These are phyloP conservation scores for Niebla homalea DNA, from an alignment of 495 filamentous ascomycete genomes.

Conservation along the genomic window DNA sequence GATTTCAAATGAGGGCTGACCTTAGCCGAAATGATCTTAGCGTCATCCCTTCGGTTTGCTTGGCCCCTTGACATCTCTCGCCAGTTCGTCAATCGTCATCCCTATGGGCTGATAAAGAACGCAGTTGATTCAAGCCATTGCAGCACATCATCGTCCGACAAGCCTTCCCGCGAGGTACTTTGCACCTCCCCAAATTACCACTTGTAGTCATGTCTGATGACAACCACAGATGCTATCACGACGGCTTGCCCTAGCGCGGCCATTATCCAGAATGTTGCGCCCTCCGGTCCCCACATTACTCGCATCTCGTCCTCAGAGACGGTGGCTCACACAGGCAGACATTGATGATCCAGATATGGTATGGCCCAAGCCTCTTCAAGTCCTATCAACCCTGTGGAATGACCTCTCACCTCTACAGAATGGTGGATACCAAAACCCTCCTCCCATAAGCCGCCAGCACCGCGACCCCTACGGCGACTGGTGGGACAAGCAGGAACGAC, in stretches of 20 bases:
- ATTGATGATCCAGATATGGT: slow-evolving; percentile 70
- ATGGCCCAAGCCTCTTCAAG: slow-evolving; percentile 12
- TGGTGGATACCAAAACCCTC: slow-evolving; percentile 84
- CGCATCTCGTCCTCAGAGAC: slow-evolving; percentile 31
- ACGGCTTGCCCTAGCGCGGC: slow-evolving; percentile 27
- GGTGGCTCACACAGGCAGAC: slow-evolving; percentile 40
- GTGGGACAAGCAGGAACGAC: slow-evolving; percentile 96
- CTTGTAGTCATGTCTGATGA: slow-evolving; percentile 14
- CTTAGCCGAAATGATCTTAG: not conserved
- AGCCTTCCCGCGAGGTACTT: slow-evolving; percentile 7
- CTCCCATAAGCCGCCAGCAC: slow-evolving; percentile 64
- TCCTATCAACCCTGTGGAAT: not conserved
- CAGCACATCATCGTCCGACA: not conserved
- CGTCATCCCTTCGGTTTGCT: not conserved
- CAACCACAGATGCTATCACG: slow-evolving; percentile 30
- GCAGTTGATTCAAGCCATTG: not conserved
- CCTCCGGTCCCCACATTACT: slow-evolving; percentile 8
- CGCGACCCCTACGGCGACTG: slow-evolving; percentile 89
- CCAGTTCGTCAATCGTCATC: no score
- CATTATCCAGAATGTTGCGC: slow-evolving; percentile 24
- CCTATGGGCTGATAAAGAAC: no score
- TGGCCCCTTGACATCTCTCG: not conserved
- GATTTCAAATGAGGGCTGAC: slow-evolving; percentile 2
- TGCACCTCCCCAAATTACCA: no score
- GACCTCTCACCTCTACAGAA: slow-evolving; percentile 43